Evolutionary conservation across 768 basidiomycete genomes (phyloP).

Genomic region (Sarcomyxa edulis): DNA sequence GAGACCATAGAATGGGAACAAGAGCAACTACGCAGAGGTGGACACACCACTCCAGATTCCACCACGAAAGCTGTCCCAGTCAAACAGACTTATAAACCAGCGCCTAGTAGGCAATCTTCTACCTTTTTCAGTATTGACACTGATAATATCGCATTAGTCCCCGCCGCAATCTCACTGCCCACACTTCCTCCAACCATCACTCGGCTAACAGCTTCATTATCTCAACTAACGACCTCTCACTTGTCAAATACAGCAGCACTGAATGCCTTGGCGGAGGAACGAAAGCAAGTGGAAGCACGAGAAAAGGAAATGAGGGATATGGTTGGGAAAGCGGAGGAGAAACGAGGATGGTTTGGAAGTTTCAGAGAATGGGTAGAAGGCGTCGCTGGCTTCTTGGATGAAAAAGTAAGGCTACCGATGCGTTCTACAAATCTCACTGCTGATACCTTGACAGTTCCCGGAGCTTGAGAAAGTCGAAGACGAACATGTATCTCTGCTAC

Average conservation of each 20-base stretch:
- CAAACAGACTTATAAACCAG: slow-evolving; percentile 64
- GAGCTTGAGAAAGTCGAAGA: slow-evolving; percentile 72
- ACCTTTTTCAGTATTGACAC: slow-evolving; percentile 2
- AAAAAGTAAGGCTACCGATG: slow-evolving; percentile 53
- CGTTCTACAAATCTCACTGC: background rate
- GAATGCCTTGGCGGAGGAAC: slow-evolving; percentile 54
- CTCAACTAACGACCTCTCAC: slow-evolving; percentile 64
- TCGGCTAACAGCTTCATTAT: slow-evolving; percentile 55
- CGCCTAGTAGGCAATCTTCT: slow-evolving; percentile 49
- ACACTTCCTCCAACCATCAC: slow-evolving; percentile 54
- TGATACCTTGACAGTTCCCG: slow-evolving; percentile 53
- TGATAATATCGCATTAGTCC: slow-evolving; percentile 44
- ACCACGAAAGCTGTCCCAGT: slow-evolving; percentile 22
- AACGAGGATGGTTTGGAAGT: slow-evolving; percentile 75
- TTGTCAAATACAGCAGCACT: slow-evolving; percentile 53
- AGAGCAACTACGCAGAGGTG: slow-evolving; percentile 76
- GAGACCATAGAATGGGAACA: slow-evolving; percentile 84
- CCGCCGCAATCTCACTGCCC: slow-evolving; percentile 57
- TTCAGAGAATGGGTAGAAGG: slow-evolving; percentile 81
- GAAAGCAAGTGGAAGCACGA: slow-evolving; percentile 55
- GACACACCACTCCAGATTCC: slow-evolving; percentile 38
- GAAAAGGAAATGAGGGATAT: slow-evolving; percentile 73
- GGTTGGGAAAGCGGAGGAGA: slow-evolving; percentile 69
- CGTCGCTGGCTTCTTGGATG: slow-evolving; percentile 81
- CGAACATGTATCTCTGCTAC: slow-evolving; percentile 66